Percentiles rank a stretch among this genome's conserved stretches.
phyloP scores from a whole-genome alignment of 495 filamentous ascomycete genomes.

The Hypoxylon intermedium region DNA sequence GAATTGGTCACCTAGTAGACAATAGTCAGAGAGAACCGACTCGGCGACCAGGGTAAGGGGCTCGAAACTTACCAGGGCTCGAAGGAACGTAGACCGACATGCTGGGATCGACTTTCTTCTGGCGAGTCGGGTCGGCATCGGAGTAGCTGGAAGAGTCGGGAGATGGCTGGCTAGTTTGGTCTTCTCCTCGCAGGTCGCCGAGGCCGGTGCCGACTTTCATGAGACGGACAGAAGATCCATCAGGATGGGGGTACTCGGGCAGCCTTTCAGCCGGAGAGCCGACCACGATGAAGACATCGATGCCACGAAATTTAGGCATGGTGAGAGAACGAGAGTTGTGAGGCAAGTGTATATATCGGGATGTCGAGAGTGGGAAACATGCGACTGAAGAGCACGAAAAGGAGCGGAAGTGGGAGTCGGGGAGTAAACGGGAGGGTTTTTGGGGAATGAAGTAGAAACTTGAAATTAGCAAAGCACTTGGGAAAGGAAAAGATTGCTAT shows the following conservation, averaged over 20 bases:
- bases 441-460: too few relatives aligned
- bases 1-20: constrained; percentile 54
- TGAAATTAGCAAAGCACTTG: too few relatives aligned
- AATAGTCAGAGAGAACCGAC: constrained; percentile 8
- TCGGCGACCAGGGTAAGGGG: neutral
- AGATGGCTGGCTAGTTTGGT: neutral
- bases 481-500: too few relatives aligned
- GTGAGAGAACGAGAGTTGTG: constrained; percentile 7
- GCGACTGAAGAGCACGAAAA: neutral
- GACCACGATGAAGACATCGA: constrained; percentile 51
- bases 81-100: constrained; percentile 60
- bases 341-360: too few relatives aligned
- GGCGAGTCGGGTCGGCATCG: constrained; percentile 25
- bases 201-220: constrained; percentile 20
- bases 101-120: constrained; percentile 47
- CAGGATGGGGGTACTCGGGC: constrained; percentile 60
- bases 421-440: too few relatives aligned
- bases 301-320: constrained; percentile 58
- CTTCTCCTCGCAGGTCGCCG: constrained; percentile 3
- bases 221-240: constrained; percentile 51
- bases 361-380: too few relatives aligned
- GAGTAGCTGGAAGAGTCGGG: constrained; percentile 4
- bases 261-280: constrained; percentile 41
- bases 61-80: constrained; percentile 47
- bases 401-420: neutral